These are phyloP conservation scores for Phytophthora pini DNA, from an alignment of 352 stramenopile species.

Conservation along the genomic window DNA sequence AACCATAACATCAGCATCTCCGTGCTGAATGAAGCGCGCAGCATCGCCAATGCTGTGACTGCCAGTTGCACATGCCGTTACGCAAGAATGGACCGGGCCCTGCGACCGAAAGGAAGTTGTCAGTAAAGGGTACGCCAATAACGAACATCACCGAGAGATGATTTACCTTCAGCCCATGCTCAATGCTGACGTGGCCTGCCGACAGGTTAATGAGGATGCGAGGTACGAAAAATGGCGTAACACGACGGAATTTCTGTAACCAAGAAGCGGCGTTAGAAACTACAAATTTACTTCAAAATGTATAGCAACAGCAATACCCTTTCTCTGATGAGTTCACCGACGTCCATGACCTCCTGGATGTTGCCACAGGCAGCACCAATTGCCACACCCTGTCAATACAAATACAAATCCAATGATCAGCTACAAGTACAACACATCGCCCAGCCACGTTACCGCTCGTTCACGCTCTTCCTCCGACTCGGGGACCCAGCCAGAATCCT, in stretches of 20 bases:
- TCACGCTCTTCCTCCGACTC: slow-evolving; percentile 59
- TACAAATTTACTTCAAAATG: too few species aligned
- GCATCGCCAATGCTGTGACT: slow-evolving; percentile 96
- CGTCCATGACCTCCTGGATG: slow-evolving; percentile 80
- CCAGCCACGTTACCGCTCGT: slow-evolving; percentile 42
- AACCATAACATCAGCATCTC: slow-evolving; percentile 95
- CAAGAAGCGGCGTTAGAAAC: not conserved
- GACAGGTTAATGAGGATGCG: slow-evolving; percentile 93
- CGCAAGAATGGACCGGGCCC: slow-evolving; percentile 96
- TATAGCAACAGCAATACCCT: slow-evolving; percentile 40
- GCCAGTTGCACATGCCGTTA: slow-evolving; percentile 96
- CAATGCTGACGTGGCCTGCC: slow-evolving; percentile 89
- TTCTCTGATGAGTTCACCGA: slow-evolving; percentile 56
- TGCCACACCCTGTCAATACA: slow-evolving; percentile 74
- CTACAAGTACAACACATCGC: not conserved
- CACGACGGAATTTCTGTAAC: slow-evolving; percentile 71
- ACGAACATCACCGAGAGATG: not conserved
- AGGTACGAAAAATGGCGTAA: slow-evolving; percentile 94
- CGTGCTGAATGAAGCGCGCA: slow-evolving; percentile 81
- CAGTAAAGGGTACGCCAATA: not conserved
- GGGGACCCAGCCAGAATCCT: slow-evolving; percentile 62
- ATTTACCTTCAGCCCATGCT: slow-evolving; percentile 79
- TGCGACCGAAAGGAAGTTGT: slow-evolving; percentile 12
- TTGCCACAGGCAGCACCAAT: slow-evolving; percentile 82
- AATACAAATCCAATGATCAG: not conserved